Evolutionary conservation across 176 grass and related monocot species (phyloP), one percentile per base, ranked within the genome.

Genomic region (Bromus sterilis): DNA sequence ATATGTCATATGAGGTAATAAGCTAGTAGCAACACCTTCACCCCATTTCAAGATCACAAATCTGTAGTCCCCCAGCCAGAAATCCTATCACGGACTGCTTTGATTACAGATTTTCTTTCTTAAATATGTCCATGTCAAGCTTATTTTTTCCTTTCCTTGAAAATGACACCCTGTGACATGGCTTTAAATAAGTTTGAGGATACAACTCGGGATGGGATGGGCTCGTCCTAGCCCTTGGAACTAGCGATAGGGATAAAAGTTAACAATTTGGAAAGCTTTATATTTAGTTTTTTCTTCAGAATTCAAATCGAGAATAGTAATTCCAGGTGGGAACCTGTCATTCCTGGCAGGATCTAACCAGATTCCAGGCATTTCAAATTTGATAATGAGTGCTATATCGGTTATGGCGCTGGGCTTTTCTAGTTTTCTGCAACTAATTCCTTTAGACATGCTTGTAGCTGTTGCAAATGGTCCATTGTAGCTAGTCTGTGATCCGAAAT

Each of bases 1-100:
- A 97, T 84, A 97, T 97, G 94, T 97, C 94, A 28, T 97, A 97
- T 85, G 94, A 97, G 94, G 94, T 97, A 91, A 57, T 73, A 7
- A 55, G 8, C 28, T 66, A 44, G 40, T 23, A 75, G 39, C 24
- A 66, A 11, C 3, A 48, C 4, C 46, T 79, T 5, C 11, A 7
- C 20, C 55, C 36, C 28, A 56, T 5, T 56, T 34, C 18, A 2
- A 32, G 11, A 43, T 56, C 58, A 64, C 16, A 23, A 42, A 40
- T 57, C 4, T 44, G 25, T 80, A 76, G 20, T 78, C 56, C 37
- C 18, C 40, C 26, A 63, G 48, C 46, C 8, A 63, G 6, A 89
- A 76, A 76, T 70, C 2, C 15, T 8, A 4, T 7, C 32, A 3
- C 12, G 11, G 8, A 29, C 33, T 49, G 23, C 4, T 42, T 43